Conservation (phyloP, 768 basidiomycete species). For the Grammothele lineata region DNA sequence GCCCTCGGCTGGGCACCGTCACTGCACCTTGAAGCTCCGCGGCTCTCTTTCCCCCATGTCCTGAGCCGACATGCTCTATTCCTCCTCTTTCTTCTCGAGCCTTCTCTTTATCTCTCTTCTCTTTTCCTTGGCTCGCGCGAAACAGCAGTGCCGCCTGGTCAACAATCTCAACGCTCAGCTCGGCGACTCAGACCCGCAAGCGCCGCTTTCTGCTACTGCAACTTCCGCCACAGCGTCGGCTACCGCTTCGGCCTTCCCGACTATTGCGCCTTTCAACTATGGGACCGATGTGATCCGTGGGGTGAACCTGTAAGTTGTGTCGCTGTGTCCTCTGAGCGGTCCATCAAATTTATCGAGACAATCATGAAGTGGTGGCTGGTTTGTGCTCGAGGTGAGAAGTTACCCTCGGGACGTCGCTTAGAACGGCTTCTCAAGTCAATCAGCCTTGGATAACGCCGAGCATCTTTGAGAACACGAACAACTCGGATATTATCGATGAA, state of each 20-base stretch:
- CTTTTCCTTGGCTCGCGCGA: neutral
- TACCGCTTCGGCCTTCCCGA: neutral
- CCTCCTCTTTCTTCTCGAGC: too few relatives aligned
- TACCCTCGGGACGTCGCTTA: too few relatives aligned
- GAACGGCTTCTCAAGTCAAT: neutral
- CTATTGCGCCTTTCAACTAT: slow-evolving; percentile 38
- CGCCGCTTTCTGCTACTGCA: slow-evolving; percentile 5
- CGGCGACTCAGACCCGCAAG: neutral
- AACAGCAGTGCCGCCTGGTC: slow-evolving; percentile 5
- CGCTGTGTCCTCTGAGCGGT: neutral
- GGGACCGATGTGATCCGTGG: slow-evolving; percentile 45
- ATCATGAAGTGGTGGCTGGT: slow-evolving; percentile 51
- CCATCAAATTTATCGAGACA: too few relatives aligned
- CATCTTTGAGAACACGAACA: slow-evolving; percentile 59
- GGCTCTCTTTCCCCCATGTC: too few relatives aligned
- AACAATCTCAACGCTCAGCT: neutral
- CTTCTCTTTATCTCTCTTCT: neutral
- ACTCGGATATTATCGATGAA: slow-evolving; percentile 54
- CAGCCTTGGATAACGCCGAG: slow-evolving; percentile 81
- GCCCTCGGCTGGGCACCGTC: too few relatives aligned
- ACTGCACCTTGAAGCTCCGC: too few relatives aligned
- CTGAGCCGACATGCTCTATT: too few relatives aligned
- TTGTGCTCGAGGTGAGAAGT: slow-evolving; percentile 56
- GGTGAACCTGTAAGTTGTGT: slow-evolving; percentile 55
- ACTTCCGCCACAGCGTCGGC: neutral